A percentile compares a stretch with the other conserved stretches of the same genome.
These are phyloP conservation scores for Monascus purpureus DNA, from an alignment of 495 filamentous ascomycete species.

Conservation along the genomic window DNA sequence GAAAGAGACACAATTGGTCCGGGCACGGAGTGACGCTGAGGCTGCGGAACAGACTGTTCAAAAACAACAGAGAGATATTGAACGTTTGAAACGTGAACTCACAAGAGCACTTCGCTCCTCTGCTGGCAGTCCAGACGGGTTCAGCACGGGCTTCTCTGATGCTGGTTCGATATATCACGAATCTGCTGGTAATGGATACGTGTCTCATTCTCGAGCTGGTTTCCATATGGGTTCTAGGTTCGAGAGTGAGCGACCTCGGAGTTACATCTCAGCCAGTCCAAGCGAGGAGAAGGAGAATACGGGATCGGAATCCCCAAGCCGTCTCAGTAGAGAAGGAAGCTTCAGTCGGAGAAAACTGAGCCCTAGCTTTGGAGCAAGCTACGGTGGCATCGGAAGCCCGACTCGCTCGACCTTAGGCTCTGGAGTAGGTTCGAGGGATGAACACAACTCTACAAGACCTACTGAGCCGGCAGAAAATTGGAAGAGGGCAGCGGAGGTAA, in stretches of 20 bases:
- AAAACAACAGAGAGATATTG: conserved; percentile 75
- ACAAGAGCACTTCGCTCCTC: conserved; percentile 30
- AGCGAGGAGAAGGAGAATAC: conserved; percentile 75
- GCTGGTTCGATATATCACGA: conserved; percentile 23
- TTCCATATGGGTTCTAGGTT: conserved; percentile 26
- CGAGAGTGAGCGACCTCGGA: conserved; percentile 37
- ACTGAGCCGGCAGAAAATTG: conserved; percentile 74
- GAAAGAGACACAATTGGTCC: conserved; percentile 92
- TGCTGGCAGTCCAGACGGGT: conserved; percentile 23
- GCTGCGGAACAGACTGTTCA: conserved; percentile 71
- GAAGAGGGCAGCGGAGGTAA: conserved; percentile 97
- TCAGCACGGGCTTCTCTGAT: conserved; percentile 23
- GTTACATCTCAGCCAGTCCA: conserved; percentile 51
- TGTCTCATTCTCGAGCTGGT: conserved; percentile 17
- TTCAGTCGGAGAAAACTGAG: conserved; percentile 31
- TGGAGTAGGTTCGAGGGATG: conserved; percentile 21
- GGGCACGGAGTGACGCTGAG: conserved; percentile 81
- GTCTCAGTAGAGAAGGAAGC: conserved; percentile 18
- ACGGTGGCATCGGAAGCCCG: conserved; percentile 44
- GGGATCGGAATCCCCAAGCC: conserved; percentile 27
- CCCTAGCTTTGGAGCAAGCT: conserved; percentile 32
- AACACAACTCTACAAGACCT: conserved; percentile 14
- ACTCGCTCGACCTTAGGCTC: conserved; percentile 31
- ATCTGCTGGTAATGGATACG: conserved; percentile 13
- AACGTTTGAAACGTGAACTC: conserved; percentile 74